Evolutionary conservation across 1,284 basidiomycete genomes (phyloP), one percentile per base, ranked within the genome.

Genomic region (Puccinia coronata): DNA sequence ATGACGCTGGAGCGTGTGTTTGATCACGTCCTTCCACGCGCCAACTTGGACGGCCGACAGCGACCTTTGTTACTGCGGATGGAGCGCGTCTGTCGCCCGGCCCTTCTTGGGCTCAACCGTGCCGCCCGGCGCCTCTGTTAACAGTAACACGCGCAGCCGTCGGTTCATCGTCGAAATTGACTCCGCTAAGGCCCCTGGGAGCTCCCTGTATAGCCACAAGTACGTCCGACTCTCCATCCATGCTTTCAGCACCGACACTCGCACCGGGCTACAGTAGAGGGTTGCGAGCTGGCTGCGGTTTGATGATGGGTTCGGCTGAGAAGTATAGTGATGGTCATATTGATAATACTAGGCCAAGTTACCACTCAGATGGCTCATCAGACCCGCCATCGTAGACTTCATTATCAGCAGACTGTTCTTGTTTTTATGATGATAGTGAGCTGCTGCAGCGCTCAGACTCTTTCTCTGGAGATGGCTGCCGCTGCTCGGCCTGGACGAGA

Each of bases 91-190:
- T 23, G 8, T 4, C 2, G 12, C 36, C 18, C 28, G 20, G 63
- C 9, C 41, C 34, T 36, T 20, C 41, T 3, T 8, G 41, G 63
- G 9, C 25, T 41, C 6, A 1, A 43, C 6, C 5, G 67, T 28
- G n/a, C 3, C 2, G 43, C 36, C 2, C 4, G 23, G 4, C 11
- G 34, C 0, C 34, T 34, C 18, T 2, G 47, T 1, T 4, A 28
- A 34, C 2, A 71, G 11, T 3, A 53, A 28, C 14, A 71, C 31
- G 47, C n/a, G 47, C 2, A 71, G 47, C 1, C 55, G 28, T 20
- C 72, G 72, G 25, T 74, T 74, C 31, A 74, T 20, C 31, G 49
- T 74, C 25, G 72, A 74, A 25, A 74, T 47, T 2, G 53, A 39
- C 36, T 74, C 72, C 2, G 34, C 39, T 2, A 55, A 41, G 3